phyloP scores from a whole-genome alignment of 805 yeast genomes.

The Ogataea minuta region DNA sequence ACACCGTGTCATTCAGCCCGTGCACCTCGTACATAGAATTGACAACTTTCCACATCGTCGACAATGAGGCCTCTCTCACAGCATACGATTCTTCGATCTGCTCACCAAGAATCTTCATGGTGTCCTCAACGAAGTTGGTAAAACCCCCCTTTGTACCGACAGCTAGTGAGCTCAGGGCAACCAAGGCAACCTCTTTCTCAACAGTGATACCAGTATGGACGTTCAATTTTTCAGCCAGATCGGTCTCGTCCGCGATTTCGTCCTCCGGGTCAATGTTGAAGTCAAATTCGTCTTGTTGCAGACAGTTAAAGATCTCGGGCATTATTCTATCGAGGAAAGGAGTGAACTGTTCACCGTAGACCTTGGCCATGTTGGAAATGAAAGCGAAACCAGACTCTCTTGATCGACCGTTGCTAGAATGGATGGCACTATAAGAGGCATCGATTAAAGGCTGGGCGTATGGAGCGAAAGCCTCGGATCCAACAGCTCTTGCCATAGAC shows the following conservation, averaged over 20 bases:
- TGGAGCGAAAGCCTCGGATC: conserved; percentile 81
- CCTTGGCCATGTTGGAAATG: conserved; percentile 90
- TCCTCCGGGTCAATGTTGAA: conserved; percentile 57
- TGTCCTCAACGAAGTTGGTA: conserved; percentile 70
- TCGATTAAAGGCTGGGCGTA: conserved; percentile 86
- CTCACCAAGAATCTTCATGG: conserved; percentile 59
- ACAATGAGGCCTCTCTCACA: conserved; percentile 82
- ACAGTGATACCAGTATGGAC: conserved; percentile 93
- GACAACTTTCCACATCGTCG: conserved; percentile 79
- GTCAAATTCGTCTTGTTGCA: conserved; percentile 83
- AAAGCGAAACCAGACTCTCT: conserved; percentile 95
- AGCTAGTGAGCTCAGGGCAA: conserved; percentile 86
- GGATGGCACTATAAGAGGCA: conserved; percentile 78
- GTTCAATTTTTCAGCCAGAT: conserved; percentile 67
- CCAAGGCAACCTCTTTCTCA: conserved; percentile 94
- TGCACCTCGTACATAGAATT: conserved; percentile 61
- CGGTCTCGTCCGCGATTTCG: conserved; percentile 54
- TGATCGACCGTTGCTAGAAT: conserved; percentile 75
- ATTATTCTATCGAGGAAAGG: conserved; percentile 79
- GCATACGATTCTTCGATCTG: conserved; percentile 88
- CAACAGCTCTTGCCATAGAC: conserved; percentile 95
- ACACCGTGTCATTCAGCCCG: conserved; percentile 55
- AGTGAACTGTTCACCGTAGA: conserved; percentile 86
- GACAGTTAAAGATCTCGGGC: conserved; percentile 79
- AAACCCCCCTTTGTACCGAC: conserved; percentile 81